A percentile compares a stretch with the other conserved stretches of the same genome.
These are phyloP conservation scores for Fraxinus paxiana DNA, from an alignment of 305 asterid genomes.

Conservation along the genomic window DNA sequence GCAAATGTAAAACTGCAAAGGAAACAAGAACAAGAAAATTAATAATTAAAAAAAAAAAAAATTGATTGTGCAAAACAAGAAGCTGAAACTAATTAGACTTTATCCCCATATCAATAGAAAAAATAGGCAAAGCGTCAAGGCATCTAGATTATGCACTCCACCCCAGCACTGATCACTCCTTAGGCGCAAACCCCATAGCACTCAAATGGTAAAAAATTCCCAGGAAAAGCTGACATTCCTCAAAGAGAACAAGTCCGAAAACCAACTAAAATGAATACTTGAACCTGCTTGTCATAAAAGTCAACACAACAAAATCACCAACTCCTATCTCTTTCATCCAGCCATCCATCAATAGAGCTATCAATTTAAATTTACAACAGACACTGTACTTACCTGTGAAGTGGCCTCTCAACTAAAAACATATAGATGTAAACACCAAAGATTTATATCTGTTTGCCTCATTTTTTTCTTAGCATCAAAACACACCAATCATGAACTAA, in stretches of 20 bases:
- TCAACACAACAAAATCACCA: not conserved
- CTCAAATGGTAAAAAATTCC: not conserved
- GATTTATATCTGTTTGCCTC: not conserved
- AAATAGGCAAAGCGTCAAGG: not conserved
- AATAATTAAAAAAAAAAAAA: not conserved
- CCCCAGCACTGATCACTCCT: not conserved
- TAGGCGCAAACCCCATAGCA: not conserved
- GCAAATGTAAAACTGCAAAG: not conserved
- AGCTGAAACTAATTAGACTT: not conserved
- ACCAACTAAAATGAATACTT: not conserved
- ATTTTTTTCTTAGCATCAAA: not conserved
- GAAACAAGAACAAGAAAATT: not conserved
- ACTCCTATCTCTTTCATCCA: not conserved
- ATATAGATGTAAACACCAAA: not conserved
- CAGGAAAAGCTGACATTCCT: not conserved
- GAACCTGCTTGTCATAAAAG: not conserved
- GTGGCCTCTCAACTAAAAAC: not conserved
- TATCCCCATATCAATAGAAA: not conserved
- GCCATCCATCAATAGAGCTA: not conserved
- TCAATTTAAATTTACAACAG: not conserved
- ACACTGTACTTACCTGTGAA: not conserved
- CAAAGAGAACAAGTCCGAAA: not conserved
- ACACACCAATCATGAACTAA: not conserved
- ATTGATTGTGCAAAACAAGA: not conserved
- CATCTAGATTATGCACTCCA: not conserved